These are phyloP conservation scores for Prosopis cineraria DNA, from an alignment of 306 rosid species.

Conservation along the genomic window DNA sequence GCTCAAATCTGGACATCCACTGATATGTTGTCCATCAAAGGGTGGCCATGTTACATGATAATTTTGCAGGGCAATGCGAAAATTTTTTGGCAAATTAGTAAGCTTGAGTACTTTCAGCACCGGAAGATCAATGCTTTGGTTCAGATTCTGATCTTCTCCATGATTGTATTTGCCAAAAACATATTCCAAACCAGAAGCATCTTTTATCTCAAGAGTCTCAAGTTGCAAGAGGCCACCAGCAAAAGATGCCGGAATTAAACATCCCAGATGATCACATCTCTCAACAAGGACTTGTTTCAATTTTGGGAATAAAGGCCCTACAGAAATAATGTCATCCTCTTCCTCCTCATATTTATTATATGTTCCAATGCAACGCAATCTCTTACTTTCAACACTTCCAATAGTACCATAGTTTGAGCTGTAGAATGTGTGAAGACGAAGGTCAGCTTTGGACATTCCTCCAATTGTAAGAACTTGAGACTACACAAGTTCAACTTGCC, in stretches of 20 bases:
- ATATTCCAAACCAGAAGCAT: background rate
- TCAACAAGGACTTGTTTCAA: background rate
- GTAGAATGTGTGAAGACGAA: background rate
- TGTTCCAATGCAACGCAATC: background rate
- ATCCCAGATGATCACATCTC: background rate
- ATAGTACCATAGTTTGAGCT: background rate
- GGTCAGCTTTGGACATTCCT: background rate
- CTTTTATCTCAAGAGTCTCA: background rate
- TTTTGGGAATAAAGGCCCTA: background rate
- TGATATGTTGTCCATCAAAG: background rate
- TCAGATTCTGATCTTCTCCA: background rate
- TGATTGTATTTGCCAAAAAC: background rate
- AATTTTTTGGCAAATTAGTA: background rate
- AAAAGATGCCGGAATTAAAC: background rate
- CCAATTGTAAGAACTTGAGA: background rate
- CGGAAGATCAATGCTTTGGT: background rate
- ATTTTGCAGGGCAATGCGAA: background rate
- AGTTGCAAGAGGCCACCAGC: background rate
- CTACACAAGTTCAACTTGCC: background rate
- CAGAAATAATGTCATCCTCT: background rate
- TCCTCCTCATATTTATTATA: background rate
- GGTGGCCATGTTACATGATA: background rate
- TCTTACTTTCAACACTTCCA: background rate
- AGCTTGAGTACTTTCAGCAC: background rate
- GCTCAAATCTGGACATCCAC: background rate